phyloP scores from a whole-genome alignment of 495 filamentous ascomycete genomes.

The Tuber umbilicatum region DNA sequence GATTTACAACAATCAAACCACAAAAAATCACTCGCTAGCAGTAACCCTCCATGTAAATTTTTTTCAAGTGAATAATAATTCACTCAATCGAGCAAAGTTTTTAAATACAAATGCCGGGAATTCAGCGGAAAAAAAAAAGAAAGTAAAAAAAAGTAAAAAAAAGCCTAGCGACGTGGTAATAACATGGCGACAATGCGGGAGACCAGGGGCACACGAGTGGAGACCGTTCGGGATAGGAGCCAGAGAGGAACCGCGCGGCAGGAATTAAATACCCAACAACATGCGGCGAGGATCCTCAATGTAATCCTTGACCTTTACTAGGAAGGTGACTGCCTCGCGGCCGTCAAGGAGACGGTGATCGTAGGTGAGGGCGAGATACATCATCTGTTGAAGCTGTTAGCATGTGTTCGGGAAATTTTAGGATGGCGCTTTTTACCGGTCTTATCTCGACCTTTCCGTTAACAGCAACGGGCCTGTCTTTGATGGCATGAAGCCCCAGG shows the following conservation, averaged over 20 bases:
- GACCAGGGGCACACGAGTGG: not conserved
- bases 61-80: not conserved
- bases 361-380: conserved; percentile 96
- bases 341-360: conserved; percentile 94
- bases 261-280: conserved; percentile 54
- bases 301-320: conserved; percentile 97
- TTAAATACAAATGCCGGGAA: not conserved
- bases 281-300: conserved; percentile 95
- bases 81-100: not conserved
- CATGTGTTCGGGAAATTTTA: not conserved
- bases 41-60: not conserved
- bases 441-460: conserved; percentile 90
- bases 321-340: conserved; percentile 91
- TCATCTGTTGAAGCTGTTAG: conserved; percentile 59
- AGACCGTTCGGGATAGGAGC: not conserved
- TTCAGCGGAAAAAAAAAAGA: conserved; percentile 2
- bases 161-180: conserved; percentile 6
- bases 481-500: conserved; percentile 94
- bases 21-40: not conserved
- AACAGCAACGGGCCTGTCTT: conserved; percentile 81
- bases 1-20: conserved; percentile 2
- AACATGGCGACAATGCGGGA: not conserved
- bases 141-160: not conserved
- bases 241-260: conserved; percentile 14
- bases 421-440: conserved; percentile 52